Percentiles rank a stretch among this genome's conserved stretches.
Conservation (phyloP, 2,329 filamentous ascomycete genomes). For the Phialophora tarda region DNA sequence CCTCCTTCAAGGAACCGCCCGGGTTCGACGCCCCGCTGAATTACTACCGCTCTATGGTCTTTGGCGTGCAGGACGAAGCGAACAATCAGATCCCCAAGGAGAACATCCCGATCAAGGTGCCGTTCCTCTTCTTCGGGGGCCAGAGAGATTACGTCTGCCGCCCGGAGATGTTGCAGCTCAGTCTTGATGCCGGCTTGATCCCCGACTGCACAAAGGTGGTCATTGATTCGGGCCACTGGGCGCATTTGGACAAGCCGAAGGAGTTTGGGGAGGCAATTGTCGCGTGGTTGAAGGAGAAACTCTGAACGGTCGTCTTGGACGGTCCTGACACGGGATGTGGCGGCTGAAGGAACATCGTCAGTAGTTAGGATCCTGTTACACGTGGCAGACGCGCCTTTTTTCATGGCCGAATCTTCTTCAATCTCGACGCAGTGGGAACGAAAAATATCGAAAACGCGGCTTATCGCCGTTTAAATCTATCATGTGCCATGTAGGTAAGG, state of each 20-base stretch:
- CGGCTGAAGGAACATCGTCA: neutral
- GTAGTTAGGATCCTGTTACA: neutral
- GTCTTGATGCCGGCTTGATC: slow-evolving; percentile 24
- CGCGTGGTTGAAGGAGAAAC: slow-evolving; percentile 26
- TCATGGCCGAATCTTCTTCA: neutral
- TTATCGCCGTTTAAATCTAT: neutral
- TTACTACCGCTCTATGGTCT: slow-evolving; percentile 24
- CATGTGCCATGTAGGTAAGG: neutral
- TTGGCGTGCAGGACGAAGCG: slow-evolving; percentile 27
- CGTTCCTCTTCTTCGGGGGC: slow-evolving; percentile 29
- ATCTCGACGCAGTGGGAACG: neutral
- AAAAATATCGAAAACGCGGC: neutral
- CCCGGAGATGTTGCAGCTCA: slow-evolving; percentile 18
- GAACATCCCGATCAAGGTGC: slow-evolving; percentile 24
- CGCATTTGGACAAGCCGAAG: slow-evolving; percentile 25
- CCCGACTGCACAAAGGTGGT: slow-evolving; percentile 24
- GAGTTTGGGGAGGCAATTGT: slow-evolving; percentile 28
- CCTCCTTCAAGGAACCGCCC: slow-evolving; percentile 38
- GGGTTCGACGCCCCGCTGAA: slow-evolving; percentile 28
- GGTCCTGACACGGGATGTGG: neutral
- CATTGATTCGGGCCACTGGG: slow-evolving; percentile 33
- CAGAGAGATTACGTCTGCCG: slow-evolving; percentile 24
- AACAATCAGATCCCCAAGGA: slow-evolving; percentile 19
- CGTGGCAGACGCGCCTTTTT: neutral
- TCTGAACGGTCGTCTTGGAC: slow-evolving; percentile 1